Evolutionary conservation across 805 yeast genomes (phyloP), one percentile per base, ranked within the genome.

Genomic region (Metschnikowia cubensis): DNA sequence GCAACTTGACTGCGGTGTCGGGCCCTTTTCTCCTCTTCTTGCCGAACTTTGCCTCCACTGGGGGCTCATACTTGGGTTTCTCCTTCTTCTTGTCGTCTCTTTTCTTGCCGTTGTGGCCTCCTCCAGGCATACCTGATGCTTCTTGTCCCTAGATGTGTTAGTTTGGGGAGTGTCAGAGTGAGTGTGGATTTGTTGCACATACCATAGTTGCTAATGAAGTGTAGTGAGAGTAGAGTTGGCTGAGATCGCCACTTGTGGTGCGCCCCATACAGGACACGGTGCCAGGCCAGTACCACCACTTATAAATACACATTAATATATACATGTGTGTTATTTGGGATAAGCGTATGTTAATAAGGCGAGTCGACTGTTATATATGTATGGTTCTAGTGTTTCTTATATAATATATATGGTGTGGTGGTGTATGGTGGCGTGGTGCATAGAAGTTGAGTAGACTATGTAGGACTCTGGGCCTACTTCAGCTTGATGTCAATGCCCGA

Each of bases 1-100:
- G 99, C 55, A 94, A 79, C 64, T 85, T 89, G 55, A 80, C 82
- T 39, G 84, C 89, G 22, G 95, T 87, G 49, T 89, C 88, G 47
- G 94, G 96, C 6, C 96, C 96, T 76, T 85, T 89, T 77, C 94
- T 84, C 75, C 88, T 87, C 80, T 89, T 91, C 69, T 89, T 87
- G 50, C 96, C 96, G 62, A 89, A 87, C 58, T 91, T 84, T 6
- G 96, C 85, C 70, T 92, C 95, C 53, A 92, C 97, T 14, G 99
- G 99, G 34, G 99, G 98, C 71, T 94, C 99, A 70, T 92, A 94
- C 76, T 91, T 92, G 63, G 97, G 98, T 71, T 92, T 91, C 62
- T 87, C 88, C 58, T 84, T 83, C 73, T 84, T 84, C 66, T 67
- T 73, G 55, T 79, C 83, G 60, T 81, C 83, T 67, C 82, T 82